Percentiles rank a stretch among this genome's conserved stretches.
phyloP scores from a whole-genome alignment of 129 eudicot genomes.

The sunflower (Helianthus annuus) region DNA sequence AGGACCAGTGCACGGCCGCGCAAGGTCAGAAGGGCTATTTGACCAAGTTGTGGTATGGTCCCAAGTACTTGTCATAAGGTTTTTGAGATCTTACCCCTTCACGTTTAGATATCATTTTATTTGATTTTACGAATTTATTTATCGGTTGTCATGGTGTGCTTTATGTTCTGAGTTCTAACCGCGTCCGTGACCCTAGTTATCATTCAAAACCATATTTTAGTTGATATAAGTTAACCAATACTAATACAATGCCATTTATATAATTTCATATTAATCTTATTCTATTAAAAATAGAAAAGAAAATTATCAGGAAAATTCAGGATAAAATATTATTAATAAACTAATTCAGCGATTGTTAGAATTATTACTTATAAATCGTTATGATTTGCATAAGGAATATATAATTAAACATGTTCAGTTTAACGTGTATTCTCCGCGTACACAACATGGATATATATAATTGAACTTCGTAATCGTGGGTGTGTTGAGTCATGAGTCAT shows the following conservation, averaged over 20 bases:
- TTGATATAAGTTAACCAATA: neutral
- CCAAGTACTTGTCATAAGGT: no score
- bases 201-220: neutral
- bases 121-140: no score
- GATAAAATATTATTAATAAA: neutral
- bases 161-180: no score
- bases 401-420: neutral
- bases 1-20: no score
- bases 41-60: no score
- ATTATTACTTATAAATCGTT: neutral
- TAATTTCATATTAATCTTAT: neutral
- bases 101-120: no score
- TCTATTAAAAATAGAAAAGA: neutral
- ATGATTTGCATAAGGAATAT: neutral
- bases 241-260: neutral
- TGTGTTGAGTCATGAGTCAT: no score
- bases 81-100: no score
- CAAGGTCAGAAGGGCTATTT: no score
- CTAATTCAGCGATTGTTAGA: neutral
- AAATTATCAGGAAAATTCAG: neutral
- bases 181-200: no score
- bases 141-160: no score
- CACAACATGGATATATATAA: neutral
- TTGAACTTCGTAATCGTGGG: no score
- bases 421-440: slow-evolving; percentile 17